Evolutionary conservation across 140 eudicot species (phyloP), one percentile per base, ranked within the genome.

Genomic region (Oenanthe javanica): DNA sequence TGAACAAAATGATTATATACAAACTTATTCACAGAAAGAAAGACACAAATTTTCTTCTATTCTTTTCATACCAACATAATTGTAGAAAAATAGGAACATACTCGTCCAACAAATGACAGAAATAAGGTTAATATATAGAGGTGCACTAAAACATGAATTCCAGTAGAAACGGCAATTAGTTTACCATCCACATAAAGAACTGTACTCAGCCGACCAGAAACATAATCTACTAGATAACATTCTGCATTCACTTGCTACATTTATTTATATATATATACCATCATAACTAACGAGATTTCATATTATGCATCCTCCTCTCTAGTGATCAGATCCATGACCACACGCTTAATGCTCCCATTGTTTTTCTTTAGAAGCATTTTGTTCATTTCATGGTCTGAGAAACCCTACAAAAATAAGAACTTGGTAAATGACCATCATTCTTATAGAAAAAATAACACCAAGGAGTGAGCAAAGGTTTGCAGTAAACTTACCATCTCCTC

Each of bases 261-360:
- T 74, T 74, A 74, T 74, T 74, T 47, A 74, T 74, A 45, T 61
- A 59, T 59, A 12, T 10, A 15, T 23, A 6, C 13, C 52, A 9
- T 49, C 67, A 8, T 21, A 21, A 8, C 31, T 21, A 59, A 9
- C 13, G 9, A 3, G 12, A 59, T 59, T 55, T 9, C 38, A 61
- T 10, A 7, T 61, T 23, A 61, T 54, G 59, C 36, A 18, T 80
- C 85, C 31, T 43, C 72, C 87, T 92, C 96, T 73, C 89, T 90
- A 54, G 87, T 87, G 79, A 92, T 82, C 16, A 90, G 96, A 87
- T 89, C 96, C 96, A 92, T 88, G 42, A 92, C 97, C 79, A 89
- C 96, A 25, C 91, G 91, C 90, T 90, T 92, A 36, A 92, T 89
- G 23, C 97, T 92, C 54, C 96, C 97, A 77, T 87, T 87, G 82